These are phyloP conservation scores for Flaveria ramosissima DNA, from an alignment of 129 eudicot genomes.

Conservation along the genomic window DNA sequence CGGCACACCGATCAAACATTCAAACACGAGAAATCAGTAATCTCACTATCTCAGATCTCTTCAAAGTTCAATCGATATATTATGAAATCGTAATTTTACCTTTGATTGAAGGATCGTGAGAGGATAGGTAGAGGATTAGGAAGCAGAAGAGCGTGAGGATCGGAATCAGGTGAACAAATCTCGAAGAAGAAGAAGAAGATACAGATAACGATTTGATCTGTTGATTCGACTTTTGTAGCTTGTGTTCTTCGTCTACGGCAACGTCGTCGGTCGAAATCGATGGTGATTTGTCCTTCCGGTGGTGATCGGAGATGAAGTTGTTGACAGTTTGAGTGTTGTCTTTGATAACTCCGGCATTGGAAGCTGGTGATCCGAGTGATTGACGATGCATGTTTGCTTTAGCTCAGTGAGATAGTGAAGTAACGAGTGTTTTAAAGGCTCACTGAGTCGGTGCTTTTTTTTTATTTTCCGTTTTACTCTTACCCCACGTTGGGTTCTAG, in stretches of 20 bases:
- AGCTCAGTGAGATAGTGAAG: neutral
- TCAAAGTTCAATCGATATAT: neutral
- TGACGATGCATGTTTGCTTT: constrained; percentile 19
- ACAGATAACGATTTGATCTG: neutral
- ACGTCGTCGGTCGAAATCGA: neutral
- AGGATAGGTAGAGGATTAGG: constrained; percentile 38
- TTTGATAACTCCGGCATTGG: constrained; percentile 32
- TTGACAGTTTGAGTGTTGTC: neutral
- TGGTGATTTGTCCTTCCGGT: constrained; percentile 21
- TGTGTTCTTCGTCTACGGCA: constrained; percentile 22
- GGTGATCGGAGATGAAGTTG: neutral
- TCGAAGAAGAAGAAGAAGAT: constrained; percentile 24
- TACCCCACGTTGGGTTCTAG: neutral
- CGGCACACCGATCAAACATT: neutral
- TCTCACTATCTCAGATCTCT: neutral
- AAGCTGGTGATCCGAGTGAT: constrained; percentile 38
- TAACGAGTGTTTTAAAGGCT: neutral
- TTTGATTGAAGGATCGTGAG: constrained; percentile 40
- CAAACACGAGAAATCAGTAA: neutral
- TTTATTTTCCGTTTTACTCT: neutral
- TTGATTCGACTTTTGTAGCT: constrained; percentile 24
- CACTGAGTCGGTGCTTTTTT: too few species aligned
- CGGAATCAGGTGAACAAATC: constrained; percentile 42
- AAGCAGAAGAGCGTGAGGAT: constrained; percentile 43
- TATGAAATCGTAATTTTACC: constrained; percentile 19